Conservation (phyloP, 768 basidiomycete genomes). For the Phylloporus arenicola region DNA sequence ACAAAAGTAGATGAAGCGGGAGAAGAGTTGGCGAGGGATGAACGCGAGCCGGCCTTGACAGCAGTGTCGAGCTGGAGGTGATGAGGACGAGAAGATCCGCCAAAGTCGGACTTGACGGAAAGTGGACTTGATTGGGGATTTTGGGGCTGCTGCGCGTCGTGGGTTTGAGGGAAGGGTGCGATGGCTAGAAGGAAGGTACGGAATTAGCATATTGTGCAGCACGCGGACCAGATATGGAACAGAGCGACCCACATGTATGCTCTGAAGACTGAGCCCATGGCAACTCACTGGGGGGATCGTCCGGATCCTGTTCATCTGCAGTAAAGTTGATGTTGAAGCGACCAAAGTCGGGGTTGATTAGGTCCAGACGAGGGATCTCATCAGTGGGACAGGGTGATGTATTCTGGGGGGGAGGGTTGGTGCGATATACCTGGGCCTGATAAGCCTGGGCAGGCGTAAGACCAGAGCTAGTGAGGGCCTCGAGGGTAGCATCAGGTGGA, state of each 20-base stretch:
- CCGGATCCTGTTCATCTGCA: constrained; percentile 29
- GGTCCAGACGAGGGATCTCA: constrained; percentile 35
- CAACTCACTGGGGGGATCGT: constrained; percentile 48
- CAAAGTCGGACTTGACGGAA: constrained; percentile 36
- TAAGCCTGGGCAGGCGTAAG: constrained; percentile 78
- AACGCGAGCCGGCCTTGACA: constrained; percentile 37
- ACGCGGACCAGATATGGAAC: constrained; percentile 26
- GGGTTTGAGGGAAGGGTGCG: constrained; percentile 22
- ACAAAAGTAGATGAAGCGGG: constrained; percentile 39
- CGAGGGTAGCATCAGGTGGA: constrained; percentile 42
- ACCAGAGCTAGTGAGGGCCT: constrained; percentile 43
- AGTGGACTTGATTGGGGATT: constrained; percentile 34
- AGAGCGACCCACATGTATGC: constrained; percentile 37
- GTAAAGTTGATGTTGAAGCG: constrained; percentile 55
- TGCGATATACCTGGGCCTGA: constrained; percentile 66
- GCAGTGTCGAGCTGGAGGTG: constrained; percentile 59
- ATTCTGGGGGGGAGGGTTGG: constrained; percentile 35
- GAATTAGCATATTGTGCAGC: constrained; percentile 25
- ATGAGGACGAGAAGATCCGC: constrained; percentile 35
- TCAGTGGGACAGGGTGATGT: constrained; percentile 17
- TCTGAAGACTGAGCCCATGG: constrained; percentile 47
- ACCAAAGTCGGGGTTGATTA: constrained; percentile 54
- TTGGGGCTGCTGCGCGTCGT: constrained; percentile 20
- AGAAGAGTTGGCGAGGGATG: constrained; percentile 40
- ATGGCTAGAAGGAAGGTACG: constrained; percentile 21